Percentiles rank a stretch among this genome's conserved stretches.
Conservation (phyloP, 2,329 filamentous ascomycete genomes). For the Fusarium fracticaudum region DNA sequence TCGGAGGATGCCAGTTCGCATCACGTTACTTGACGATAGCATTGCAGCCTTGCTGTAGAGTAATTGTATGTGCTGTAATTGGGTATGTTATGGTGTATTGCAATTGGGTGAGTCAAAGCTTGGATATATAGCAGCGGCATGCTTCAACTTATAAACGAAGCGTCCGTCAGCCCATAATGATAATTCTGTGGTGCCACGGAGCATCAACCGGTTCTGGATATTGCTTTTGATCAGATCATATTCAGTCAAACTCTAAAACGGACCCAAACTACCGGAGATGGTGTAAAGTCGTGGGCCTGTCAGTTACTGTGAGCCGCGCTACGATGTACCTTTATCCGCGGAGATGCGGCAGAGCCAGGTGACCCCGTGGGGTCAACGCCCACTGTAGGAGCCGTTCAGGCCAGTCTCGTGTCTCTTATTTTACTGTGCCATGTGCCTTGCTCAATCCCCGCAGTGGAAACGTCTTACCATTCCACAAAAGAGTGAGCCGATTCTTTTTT, state of each 20-base stretch:
- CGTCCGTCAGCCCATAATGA: not conserved
- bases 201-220: not conserved
- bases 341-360: constrained; percentile 19
- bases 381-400: not conserved
- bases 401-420: constrained; percentile 13
- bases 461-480: not conserved
- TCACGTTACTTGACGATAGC: constrained; percentile 26
- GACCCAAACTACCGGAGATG: not conserved
- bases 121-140: not conserved
- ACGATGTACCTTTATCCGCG: constrained; percentile 21
- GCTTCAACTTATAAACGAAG: constrained; percentile 7
- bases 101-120: not conserved
- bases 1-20: constrained; percentile 29
- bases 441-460: not conserved
- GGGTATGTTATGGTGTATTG: not conserved
- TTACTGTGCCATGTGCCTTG: not conserved
- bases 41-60: not conserved
- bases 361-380: constrained; percentile 22
- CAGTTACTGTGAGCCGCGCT: constrained; percentile 10
- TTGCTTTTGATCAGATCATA: constrained; percentile 14
- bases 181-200: not conserved
- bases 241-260: constrained; percentile 6
- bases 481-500: constrained; percentile 13
- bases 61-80: not conserved
- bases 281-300: constrained; percentile 3